A percentile compares a stretch with the other conserved stretches of the same genome.
phyloP scores from a whole-genome alignment of 192 early-diverging fungal genomes.

The Entomortierella lignicola region DNA sequence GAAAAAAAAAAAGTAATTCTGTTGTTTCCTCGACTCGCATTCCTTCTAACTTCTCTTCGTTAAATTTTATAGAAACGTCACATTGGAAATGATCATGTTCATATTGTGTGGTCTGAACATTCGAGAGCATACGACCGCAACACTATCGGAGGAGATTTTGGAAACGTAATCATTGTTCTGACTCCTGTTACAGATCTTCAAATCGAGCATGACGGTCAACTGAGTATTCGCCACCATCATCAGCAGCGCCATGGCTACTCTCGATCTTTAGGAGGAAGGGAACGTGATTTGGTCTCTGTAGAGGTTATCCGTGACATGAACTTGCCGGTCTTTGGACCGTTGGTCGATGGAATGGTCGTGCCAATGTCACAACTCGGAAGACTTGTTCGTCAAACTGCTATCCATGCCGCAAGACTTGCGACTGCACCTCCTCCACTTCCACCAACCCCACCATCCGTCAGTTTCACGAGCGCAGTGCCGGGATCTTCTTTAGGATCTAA shows the following conservation, averaged over 20 bases:
- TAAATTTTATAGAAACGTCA: slow-evolving; percentile 84
- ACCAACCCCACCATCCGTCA: slow-evolving; percentile 32
- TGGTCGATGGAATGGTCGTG: slow-evolving; percentile 84
- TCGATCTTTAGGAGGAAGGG: neutral
- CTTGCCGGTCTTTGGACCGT: slow-evolving; percentile 88
- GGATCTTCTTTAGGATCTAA: neutral
- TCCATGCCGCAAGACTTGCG: slow-evolving; percentile 68
- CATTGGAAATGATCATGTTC: slow-evolving; percentile 98
- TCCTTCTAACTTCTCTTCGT: too few species aligned
- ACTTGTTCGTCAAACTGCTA: slow-evolving; percentile 84
- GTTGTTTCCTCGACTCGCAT: too few species aligned
- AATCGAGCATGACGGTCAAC: slow-evolving; percentile 9
- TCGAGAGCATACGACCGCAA: slow-evolving; percentile 83
- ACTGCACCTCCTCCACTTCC: slow-evolving; percentile 47
- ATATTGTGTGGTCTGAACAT: slow-evolving; percentile 98
- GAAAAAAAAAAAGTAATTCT: neutral
- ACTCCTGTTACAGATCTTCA: slow-evolving; percentile 78
- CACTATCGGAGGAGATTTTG: slow-evolving; percentile 98
- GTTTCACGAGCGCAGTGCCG: neutral
- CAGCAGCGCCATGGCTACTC: neutral
- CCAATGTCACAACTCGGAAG: slow-evolving; percentile 77
- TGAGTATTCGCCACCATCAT: neutral
- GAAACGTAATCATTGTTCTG: slow-evolving; percentile 93
- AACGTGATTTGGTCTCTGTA: slow-evolving; percentile 59
- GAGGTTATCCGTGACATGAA: slow-evolving; percentile 59